These are phyloP conservation scores for Chenopodium berlandieri DNA, from an alignment of 148 eudicot species.

Conservation along the genomic window DNA sequence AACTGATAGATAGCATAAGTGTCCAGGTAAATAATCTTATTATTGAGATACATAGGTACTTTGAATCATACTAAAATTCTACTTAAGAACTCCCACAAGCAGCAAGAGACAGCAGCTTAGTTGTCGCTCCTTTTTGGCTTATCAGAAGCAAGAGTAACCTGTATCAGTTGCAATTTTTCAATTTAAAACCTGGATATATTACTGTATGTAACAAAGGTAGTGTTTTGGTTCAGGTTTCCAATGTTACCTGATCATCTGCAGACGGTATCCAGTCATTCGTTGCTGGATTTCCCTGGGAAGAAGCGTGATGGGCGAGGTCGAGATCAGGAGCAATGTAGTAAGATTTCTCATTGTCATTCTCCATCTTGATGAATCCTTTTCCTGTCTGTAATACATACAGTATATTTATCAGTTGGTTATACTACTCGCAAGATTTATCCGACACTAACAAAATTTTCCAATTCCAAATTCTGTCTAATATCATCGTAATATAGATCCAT, in stretches of 20 bases:
- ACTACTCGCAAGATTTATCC: neutral
- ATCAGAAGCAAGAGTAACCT: conserved; percentile 41
- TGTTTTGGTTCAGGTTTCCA: neutral
- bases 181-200: neutral
- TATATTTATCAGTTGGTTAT: neutral
- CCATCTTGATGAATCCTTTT: conserved; percentile 83
- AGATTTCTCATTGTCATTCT: conserved; percentile 26
- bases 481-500: neutral
- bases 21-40: neutral
- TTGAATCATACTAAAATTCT: neutral
- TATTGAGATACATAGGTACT: conserved; percentile 14
- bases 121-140: conserved; percentile 78
- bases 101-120: conserved; percentile 26
- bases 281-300: conserved; percentile 76
- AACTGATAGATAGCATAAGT: neutral
- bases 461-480: neutral
- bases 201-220: neutral
- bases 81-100: neutral
- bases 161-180: conserved; percentile 16
- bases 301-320: conserved; percentile 36
- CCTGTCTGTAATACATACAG: conserved; percentile 52
- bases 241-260: conserved; percentile 37
- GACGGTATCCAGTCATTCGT: conserved; percentile 95
- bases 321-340: conserved; percentile 46
- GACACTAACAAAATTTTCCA: neutral